These are phyloP conservation scores for Nothophytophthora sp. DNA, from an alignment of 352 stramenopile species.

Conservation along the genomic window DNA sequence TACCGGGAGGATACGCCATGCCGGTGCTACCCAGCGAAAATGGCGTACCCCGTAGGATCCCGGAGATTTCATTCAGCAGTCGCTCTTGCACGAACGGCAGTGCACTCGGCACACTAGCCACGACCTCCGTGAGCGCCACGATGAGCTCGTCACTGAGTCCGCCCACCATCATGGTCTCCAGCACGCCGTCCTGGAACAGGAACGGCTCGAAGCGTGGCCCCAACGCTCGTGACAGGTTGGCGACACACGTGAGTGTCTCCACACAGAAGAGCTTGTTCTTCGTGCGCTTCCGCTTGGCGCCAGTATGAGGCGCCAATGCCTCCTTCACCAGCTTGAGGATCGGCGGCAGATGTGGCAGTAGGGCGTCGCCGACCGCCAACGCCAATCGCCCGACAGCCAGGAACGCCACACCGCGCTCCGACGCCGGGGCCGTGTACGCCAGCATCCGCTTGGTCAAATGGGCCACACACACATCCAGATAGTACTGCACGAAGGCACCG, in stretches of 20 bases:
- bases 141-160: constrained; percentile 95
- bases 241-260: constrained; percentile 81
- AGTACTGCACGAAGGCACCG: constrained; percentile 93
- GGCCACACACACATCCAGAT: constrained; percentile 82
- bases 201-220: constrained; percentile 68
- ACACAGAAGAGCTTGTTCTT: constrained; percentile 84
- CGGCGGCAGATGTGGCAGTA: constrained; percentile 79
- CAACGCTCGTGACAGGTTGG: constrained; percentile 69
- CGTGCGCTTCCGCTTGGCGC: constrained; percentile 41
- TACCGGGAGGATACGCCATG: constrained; percentile 11
- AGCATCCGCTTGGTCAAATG: constrained; percentile 88
- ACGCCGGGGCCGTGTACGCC: constrained; percentile 43
- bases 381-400: constrained; percentile 92
- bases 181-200: constrained; percentile 62
- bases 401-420: constrained; percentile 89
- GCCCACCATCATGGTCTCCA: constrained; percentile 87
- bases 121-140: constrained; percentile 91
- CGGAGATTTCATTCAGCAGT: constrained; percentile 96
- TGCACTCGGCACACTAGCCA: constrained; percentile 86
- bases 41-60: constrained; percentile 87
- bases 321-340: constrained; percentile 84
- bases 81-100: constrained; percentile 93
- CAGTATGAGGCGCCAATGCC: constrained; percentile 52
- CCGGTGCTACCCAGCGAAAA: constrained; percentile 44
- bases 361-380: constrained; percentile 88